These are phyloP conservation scores for Leccinum obscurum DNA, from an alignment of 768 basidiomycete species.

Conservation along the genomic window DNA sequence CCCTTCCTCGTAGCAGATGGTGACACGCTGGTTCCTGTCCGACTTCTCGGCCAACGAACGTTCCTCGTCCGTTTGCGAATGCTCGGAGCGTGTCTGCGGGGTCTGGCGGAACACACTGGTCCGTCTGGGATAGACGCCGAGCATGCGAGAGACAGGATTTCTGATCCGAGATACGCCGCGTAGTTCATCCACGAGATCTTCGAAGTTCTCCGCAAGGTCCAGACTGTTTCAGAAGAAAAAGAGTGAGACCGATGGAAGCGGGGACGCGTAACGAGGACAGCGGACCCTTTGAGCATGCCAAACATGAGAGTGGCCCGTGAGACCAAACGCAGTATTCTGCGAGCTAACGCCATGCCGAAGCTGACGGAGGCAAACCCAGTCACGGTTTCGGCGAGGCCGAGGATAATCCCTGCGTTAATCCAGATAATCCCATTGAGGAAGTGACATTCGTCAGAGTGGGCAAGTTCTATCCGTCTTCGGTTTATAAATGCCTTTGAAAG, in stretches of 20 bases:
- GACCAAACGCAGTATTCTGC: conserved; percentile 59
- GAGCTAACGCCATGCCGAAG: conserved; percentile 53
- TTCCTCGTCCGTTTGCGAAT: conserved; percentile 4
- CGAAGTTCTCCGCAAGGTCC: conserved; percentile 56
- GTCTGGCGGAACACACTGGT: conserved; percentile 54
- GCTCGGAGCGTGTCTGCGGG: conserved; percentile 40
- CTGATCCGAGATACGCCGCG: conserved; percentile 19
- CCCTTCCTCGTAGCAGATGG: conserved; percentile 44
- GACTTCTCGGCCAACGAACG: conserved; percentile 9
- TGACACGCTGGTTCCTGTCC: conserved; percentile 44
- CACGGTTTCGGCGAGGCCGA: conserved; percentile 65
- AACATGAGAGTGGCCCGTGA: conserved; percentile 56
- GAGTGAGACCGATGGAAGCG: neutral
- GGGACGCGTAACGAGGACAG: neutral
- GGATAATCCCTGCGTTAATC: conserved; percentile 58
- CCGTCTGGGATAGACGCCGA: conserved; percentile 55
- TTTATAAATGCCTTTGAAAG: conserved; percentile 50
- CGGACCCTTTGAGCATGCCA: conserved; percentile 70
- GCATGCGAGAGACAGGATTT: conserved; percentile 38
- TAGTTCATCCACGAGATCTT: conserved; percentile 43
- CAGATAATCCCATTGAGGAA: conserved; percentile 63
- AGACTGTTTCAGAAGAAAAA: conserved; percentile 36
- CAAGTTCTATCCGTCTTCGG: conserved; percentile 52
- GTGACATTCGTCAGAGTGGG: conserved; percentile 44
- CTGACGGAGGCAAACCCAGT: conserved; percentile 58